Conservation (phyloP, 352 stramenopile species). For the Phytophthora chlamydospora region DNA sequence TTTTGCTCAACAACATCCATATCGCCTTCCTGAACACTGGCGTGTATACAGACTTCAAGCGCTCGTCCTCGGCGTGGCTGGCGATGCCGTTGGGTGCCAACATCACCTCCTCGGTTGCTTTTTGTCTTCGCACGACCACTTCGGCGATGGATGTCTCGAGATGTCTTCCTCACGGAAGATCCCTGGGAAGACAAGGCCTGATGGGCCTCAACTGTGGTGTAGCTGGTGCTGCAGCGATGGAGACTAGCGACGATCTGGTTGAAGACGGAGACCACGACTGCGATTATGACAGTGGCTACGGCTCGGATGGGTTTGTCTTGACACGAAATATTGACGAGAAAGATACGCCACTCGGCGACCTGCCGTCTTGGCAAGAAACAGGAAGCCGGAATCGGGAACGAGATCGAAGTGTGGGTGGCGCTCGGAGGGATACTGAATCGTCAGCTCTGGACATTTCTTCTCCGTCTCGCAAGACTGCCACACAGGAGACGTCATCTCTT, state of each 20-base stretch:
- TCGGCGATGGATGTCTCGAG: conserved; percentile 35
- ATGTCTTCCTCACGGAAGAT: conserved; percentile 23
- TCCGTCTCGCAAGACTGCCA: conserved; percentile 16
- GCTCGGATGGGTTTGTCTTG: conserved; percentile 30
- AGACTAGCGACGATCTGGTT: conserved; percentile 22
- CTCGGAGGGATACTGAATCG: conserved; percentile 25
- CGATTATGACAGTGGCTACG: conserved; percentile 19
- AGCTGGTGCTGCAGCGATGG: conserved; percentile 36
- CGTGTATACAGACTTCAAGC: conserved; percentile 85
- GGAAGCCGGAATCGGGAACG: conserved; percentile 38
- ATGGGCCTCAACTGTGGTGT: conserved; percentile 42
- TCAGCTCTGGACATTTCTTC: conserved; percentile 24
- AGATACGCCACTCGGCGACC: conserved; percentile 14
- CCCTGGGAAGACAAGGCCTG: conserved; percentile 14
- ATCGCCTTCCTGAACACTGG: conserved; percentile 89
- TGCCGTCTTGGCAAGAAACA: conserved; percentile 36
- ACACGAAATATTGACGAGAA: conserved; percentile 30
- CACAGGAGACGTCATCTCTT: conserved; percentile 20
- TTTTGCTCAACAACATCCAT: conserved; percentile 86
- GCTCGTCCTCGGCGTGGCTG: conserved; percentile 56
- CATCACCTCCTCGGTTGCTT: conserved; percentile 58
- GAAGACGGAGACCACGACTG: conserved; percentile 28
- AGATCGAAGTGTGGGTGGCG: conserved; percentile 22
- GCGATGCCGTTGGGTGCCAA: conserved; percentile 47
- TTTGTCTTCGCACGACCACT: conserved; percentile 64